A percentile compares a stretch with the other conserved stretches of the same genome.
phyloP scores from a whole-genome alignment of 495 filamentous ascomycete species.

The Penicillium cataractarum region DNA sequence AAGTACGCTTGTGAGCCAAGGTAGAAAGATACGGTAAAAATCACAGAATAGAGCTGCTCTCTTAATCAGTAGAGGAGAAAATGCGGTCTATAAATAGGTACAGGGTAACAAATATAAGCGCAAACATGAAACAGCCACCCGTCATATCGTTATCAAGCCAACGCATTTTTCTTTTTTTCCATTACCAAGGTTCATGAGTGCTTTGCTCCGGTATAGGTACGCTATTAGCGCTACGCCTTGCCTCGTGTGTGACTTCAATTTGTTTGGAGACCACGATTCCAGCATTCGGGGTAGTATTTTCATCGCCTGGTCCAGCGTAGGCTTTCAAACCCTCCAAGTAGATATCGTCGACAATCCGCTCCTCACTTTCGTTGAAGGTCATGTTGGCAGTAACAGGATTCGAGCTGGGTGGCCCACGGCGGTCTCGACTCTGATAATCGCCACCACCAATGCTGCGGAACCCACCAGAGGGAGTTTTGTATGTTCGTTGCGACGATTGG shows the following conservation, averaged over 20 bases:
- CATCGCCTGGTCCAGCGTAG: neutral
- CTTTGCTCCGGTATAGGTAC: constrained; percentile 1
- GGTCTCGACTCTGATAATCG: constrained; percentile 42
- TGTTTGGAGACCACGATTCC: neutral
- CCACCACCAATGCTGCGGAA: constrained; percentile 26
- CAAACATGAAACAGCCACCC: neutral
- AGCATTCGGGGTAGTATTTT: neutral
- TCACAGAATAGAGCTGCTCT: neutral
- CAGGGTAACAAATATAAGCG: neutral
- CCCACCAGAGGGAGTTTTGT: constrained; percentile 28
- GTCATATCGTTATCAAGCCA: neutral
- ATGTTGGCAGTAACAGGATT: constrained; percentile 51
- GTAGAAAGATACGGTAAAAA: neutral
- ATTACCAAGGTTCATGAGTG: constrained; percentile 3
- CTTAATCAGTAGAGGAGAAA: neutral
- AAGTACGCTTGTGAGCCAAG: no score
- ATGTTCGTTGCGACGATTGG: constrained; percentile 31
- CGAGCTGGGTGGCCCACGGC: constrained; percentile 41
- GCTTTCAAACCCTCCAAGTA: neutral
- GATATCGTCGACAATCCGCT: constrained; percentile 37
- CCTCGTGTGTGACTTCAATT: neutral
- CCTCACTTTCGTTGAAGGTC: constrained; percentile 55
- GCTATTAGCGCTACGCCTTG: neutral
- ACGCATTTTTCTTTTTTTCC: neutral
- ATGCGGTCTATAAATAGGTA: neutral